Conservation (phyloP, 352 stramenopile species). For the Phytophthora idaei region DNA sequence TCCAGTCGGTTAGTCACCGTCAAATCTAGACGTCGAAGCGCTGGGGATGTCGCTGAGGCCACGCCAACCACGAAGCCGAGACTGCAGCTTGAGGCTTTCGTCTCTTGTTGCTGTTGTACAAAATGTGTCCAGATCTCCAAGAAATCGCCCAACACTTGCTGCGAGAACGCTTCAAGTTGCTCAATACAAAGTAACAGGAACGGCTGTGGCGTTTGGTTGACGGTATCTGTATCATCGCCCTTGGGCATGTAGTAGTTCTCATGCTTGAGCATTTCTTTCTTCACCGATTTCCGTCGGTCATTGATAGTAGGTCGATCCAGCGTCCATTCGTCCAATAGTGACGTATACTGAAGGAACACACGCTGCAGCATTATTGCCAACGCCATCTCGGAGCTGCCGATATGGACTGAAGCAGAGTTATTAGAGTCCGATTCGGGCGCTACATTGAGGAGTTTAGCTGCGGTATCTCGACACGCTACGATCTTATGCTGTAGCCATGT, state of each 20-base stretch:
- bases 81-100: constrained; percentile 10
- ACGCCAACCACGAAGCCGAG: constrained; percentile 77
- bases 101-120: constrained; percentile 26
- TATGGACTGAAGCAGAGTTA: constrained; percentile 16
- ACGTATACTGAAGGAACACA: constrained; percentile 38
- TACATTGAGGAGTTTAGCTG: constrained; percentile 25
- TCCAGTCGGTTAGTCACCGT: constrained; percentile 59
- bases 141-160: constrained; percentile 69
- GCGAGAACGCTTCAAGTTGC: constrained; percentile 68
- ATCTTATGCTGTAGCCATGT: constrained; percentile 56
- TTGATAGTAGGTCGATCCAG: constrained; percentile 10
- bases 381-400: constrained; percentile 49
- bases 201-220: constrained; percentile 16
- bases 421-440: neutral
- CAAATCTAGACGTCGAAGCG: constrained; percentile 67
- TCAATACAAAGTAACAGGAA: constrained; percentile 81
- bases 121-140: constrained; percentile 76
- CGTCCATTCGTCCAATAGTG: constrained; percentile 27
- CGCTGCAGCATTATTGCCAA: constrained; percentile 59
- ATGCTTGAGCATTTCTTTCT: constrained; percentile 30
- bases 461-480: constrained; percentile 24
- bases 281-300: constrained; percentile 28
- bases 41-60: constrained; percentile 66
- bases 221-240: constrained; percentile 3
- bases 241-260: constrained; percentile 47